Conservation (phyloP, 83 land plant genomes). For the Diphasiastrum complanatum region DNA sequence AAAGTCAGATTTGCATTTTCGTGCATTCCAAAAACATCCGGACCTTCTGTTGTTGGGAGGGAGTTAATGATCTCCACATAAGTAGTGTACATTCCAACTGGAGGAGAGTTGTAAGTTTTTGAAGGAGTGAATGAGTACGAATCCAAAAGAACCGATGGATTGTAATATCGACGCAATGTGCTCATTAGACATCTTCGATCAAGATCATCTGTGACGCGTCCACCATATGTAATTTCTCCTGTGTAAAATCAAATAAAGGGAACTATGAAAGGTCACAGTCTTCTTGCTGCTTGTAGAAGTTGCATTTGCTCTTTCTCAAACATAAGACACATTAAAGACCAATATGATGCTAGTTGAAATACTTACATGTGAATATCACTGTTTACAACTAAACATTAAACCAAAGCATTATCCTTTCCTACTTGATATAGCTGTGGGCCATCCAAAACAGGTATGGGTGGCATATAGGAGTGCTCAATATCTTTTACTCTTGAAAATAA, state of each 20-base stretch:
- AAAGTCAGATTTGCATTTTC: conserved; percentile 36
- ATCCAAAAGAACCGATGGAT: conserved; percentile 25
- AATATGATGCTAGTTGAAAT: no score
- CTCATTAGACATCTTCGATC: conserved; percentile 36
- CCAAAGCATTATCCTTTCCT: no score
- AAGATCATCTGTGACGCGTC: conserved; percentile 34
- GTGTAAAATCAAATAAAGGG: neutral
- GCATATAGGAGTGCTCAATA: neutral
- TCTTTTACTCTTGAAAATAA: neutral
- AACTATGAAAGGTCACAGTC: no score
- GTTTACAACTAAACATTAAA: no score
- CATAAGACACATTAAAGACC: no score
- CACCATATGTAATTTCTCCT: conserved; percentile 39
- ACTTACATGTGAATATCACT: no score
- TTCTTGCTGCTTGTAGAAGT: no score
- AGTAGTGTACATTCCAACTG: conserved; percentile 15
- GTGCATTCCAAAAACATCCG: conserved; percentile 39
- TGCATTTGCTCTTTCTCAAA: no score
- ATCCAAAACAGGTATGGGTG: no score
- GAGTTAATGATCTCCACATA: conserved; percentile 28
- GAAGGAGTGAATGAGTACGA: conserved; percentile 23
- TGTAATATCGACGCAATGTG: conserved; percentile 25
- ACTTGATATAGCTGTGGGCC: no score
- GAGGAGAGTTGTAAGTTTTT: conserved; percentile 20
- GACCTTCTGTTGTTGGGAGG: conserved; percentile 28